Percentiles rank a stretch among this genome's conserved stretches.
Evolutionary conservation across 805 yeast genomes (phyloP).

Genomic region (Grigorovia yakushimaensis): DNA sequence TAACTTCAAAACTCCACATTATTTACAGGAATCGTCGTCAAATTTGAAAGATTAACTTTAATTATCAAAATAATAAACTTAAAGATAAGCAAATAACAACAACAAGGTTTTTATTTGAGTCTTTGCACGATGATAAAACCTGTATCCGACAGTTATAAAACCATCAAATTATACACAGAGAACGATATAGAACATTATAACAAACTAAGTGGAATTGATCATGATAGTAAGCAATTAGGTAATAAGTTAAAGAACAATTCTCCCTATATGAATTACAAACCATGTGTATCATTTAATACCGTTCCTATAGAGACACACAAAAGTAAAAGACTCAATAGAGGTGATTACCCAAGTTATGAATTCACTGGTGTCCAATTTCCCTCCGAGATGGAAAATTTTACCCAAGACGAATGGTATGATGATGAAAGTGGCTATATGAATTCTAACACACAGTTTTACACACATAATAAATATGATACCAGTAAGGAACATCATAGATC

Average conservation of each 20-base stretch:
- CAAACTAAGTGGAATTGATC: background rate
- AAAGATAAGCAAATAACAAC: background rate
- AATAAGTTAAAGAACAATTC: background rate
- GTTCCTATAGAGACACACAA: conserved; percentile 19
- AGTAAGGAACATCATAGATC: background rate
- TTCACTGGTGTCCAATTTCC: conserved; percentile 22
- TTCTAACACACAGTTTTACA: conserved; percentile 9
- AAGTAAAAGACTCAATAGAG: conserved; percentile 10
- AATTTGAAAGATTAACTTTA: background rate
- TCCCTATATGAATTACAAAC: conserved; percentile 9
- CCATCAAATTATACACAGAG: background rate
- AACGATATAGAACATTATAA: background rate
- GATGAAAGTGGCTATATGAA: conserved; percentile 18
- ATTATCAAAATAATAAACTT: background rate
- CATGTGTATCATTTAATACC: conserved; percentile 28
- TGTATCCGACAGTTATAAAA: background rate
- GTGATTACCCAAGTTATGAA: conserved; percentile 7
- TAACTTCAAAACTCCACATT: no score
- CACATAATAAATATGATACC: conserved; percentile 11
- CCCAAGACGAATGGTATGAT: conserved; percentile 29
- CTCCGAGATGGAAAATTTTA: conserved; percentile 14
- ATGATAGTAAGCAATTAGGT: background rate
- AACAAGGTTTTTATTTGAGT: no score
- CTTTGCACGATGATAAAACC: background rate
- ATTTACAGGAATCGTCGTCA: no score